Evolutionary conservation across 2,329 filamentous ascomycete genomes (phyloP).

Genomic region (Alternaria panax): DNA sequence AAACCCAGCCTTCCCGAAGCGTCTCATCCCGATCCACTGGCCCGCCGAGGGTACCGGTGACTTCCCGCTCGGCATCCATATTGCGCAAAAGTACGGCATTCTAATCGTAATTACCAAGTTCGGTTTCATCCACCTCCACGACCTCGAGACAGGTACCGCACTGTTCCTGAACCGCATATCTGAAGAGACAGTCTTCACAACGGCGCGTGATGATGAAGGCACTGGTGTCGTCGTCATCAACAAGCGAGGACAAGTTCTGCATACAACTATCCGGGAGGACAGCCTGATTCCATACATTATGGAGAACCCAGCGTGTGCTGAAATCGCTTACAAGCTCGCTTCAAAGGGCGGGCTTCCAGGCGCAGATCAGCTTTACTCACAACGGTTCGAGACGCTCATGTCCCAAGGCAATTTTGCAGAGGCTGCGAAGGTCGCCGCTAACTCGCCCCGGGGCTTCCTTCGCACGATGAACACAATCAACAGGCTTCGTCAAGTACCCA

Average conservation of each 20-base stretch:
- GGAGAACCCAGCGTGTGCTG: constrained; percentile 92
- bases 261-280: constrained; percentile 90
- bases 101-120: constrained; percentile 99
- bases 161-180: constrained; percentile 99
- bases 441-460: constrained; percentile 94
- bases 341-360: constrained; percentile 92
- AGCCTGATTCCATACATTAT: constrained; percentile 94
- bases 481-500: constrained; percentile 86
- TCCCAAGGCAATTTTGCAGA: constrained; percentile 80
- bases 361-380: constrained; percentile 89
- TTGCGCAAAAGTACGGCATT: constrained; percentile 95
- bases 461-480: constrained; percentile 95
- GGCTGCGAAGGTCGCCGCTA: constrained; percentile 94
- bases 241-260: constrained; percentile 94
- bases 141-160: constrained; percentile 91
- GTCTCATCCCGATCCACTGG: constrained; percentile 97
- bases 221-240: constrained; percentile 94
- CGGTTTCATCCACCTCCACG: constrained; percentile 98
- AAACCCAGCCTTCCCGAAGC: constrained; percentile 92
- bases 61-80: constrained; percentile 97
- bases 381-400: constrained; percentile 91
- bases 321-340: constrained; percentile 94
- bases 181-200: constrained; percentile 98
- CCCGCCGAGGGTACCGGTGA: constrained; percentile 94
- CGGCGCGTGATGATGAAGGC: constrained; percentile 81